Base-by-base conservation (phyloP, 768 basidiomycete genomes). In the Calocybe gangraenosa region DNA sequence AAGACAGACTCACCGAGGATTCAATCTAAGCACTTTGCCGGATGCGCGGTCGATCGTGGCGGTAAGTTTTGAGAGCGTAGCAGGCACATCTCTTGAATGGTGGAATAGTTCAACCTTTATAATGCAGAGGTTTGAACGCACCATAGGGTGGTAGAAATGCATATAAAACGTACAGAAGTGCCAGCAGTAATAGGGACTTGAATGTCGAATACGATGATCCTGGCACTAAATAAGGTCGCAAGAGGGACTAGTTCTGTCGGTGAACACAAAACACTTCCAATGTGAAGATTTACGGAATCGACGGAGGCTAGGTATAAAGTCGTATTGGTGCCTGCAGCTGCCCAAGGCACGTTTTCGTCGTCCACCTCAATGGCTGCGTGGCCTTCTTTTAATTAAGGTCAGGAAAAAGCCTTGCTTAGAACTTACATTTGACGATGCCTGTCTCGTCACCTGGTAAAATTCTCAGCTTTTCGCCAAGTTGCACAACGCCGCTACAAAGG, bases 161-260 rank as follows among this genome's bases (percentile, higher is more conserved):
- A 19, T 15, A 9, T 5, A 18, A 35, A 20, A 61, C 75, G 51
- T 62, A 93, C 93, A 33, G 90, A 84, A 52, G 91, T 75, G 32
- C 96, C 96, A 1, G 81, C 73, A 9, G 84, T 92, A 51, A 99
- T 87, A 0, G 96, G 96, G 37, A 89, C 74, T 52, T 87, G 79
- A 11, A 95, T 78, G 59, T 99, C 96, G 60, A 99, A 98, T 3
- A 96, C 79, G 46, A 99, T 87, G 54, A 99, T 83, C 50, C 92
- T 82, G 4, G 93, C 92, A 5, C 73, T 81, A 64, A 98, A 97
- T 11, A 69, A 63, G 5, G 79, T 81, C 2, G 81, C 87, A 19
- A 98, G 71, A 2, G 87, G 87, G 15, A 96, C 83, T 22, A 80
- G 70, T 37, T 85, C 75, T 2, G 72, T 68, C 0, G 75, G 78